These are phyloP conservation scores for Sugiyamaella castrensis DNA, from an alignment of 1,139 yeast species.

Conservation along the genomic window DNA sequence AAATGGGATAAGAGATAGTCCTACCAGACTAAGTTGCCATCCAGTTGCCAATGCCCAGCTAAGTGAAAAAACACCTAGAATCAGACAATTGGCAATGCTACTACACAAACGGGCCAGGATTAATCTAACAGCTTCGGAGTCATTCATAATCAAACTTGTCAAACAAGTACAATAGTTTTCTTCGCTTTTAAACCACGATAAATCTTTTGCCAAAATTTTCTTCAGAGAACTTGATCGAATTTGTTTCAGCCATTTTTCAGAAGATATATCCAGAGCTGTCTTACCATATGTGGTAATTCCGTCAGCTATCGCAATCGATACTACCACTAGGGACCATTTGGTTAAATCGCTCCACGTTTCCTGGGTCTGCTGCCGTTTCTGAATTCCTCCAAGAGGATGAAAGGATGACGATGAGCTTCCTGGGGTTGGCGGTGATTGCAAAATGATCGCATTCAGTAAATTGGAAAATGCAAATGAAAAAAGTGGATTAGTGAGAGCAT, in stretches of 20 bases:
- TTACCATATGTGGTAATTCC: constrained; percentile 57
- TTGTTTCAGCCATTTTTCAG: constrained; percentile 65
- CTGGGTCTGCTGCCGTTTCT: no score
- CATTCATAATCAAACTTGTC: constrained; percentile 70
- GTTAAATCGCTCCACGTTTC: constrained; percentile 20
- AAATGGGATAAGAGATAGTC: constrained; percentile 68
- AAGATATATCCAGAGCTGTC: constrained; percentile 51
- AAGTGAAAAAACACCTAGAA: constrained; percentile 57
- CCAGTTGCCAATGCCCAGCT: constrained; percentile 79
- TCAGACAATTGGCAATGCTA: constrained; percentile 50
- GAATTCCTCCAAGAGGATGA: no score
- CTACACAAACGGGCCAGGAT: constrained; percentile 61
- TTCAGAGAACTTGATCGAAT: constrained; percentile 53
- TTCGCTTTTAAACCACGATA: constrained; percentile 48
- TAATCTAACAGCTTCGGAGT: constrained; percentile 69
- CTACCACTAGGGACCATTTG: constrained; percentile 66
- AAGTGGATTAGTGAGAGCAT: constrained; percentile 68
- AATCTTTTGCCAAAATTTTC: constrained; percentile 51
- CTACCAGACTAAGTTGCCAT: constrained; percentile 84
- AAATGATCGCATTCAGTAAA: constrained; percentile 44
- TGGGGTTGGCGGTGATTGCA: constrained; percentile 10
- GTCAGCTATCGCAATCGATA: constrained; percentile 58
- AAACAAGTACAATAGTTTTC: constrained; percentile 45
- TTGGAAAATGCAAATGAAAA: constrained; percentile 77
- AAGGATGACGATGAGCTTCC: no score